phyloP scores from a whole-genome alignment of 2,329 filamentous ascomycete species.

The Penicillium sp. region DNA sequence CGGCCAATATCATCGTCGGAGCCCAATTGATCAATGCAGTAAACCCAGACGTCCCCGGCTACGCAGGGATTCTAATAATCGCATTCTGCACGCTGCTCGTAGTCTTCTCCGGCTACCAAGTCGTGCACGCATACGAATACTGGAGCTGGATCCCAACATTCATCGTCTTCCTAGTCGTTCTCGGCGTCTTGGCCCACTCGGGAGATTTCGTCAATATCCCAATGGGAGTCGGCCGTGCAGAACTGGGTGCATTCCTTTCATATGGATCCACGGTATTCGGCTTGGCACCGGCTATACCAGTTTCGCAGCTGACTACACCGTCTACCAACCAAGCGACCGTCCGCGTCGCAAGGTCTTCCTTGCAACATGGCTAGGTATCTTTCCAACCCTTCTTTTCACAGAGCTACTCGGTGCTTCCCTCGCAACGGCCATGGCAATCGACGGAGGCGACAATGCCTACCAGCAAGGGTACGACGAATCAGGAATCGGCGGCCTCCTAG shows the following conservation, averaged over 20 bases:
- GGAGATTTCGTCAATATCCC: conserved; percentile 63
- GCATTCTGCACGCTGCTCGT: conserved; percentile 65
- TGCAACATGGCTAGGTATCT: conserved; percentile 67
- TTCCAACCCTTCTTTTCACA: conserved; percentile 69
- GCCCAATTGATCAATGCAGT: conserved; percentile 74
- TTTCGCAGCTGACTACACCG: conserved; percentile 76
- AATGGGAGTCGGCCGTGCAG: conserved; percentile 58
- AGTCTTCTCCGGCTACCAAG: conserved; percentile 69
- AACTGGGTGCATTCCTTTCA: conserved; percentile 62
- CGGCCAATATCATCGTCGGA: conserved; percentile 75
- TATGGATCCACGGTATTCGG: conserved; percentile 66
- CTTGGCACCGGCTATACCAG: conserved; percentile 71
- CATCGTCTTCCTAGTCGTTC: conserved; percentile 69
- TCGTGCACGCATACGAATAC: conserved; percentile 75
- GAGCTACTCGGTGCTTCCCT: conserved; percentile 70
- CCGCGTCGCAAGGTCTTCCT: conserved; percentile 64
- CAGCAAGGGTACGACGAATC: conserved; percentile 54
- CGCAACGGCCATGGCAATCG: conserved; percentile 60
- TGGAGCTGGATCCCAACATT: conserved; percentile 71
- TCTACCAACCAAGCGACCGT: conserved; percentile 68
- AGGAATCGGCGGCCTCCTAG: conserved; percentile 67
- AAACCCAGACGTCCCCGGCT: conserved; percentile 66
- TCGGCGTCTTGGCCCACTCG: conserved; percentile 66
- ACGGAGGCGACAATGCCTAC: conserved; percentile 57
- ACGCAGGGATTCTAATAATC: conserved; percentile 72